Base-by-base conservation (phyloP, 139 green algal genomes). In the Haematococcus lacustris region DNA sequence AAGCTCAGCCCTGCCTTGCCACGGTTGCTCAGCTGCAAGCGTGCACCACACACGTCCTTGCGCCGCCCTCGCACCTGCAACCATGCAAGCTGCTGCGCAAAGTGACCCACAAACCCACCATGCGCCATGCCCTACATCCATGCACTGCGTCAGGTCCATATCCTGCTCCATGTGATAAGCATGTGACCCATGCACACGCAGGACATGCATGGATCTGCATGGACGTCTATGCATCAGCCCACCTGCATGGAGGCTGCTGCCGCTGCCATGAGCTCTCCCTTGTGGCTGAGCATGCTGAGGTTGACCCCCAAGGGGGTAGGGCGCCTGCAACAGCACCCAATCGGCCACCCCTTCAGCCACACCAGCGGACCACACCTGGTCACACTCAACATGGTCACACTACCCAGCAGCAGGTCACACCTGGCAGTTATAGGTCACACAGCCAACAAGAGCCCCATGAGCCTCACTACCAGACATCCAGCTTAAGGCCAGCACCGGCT, bases 61-160 rank as follows among this genome's bases (percentile, higher is more conserved):
- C 67, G 67, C 67, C 47, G 30, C 33, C 67, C 67, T 28, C 40
- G 47, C 43, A 72, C 26, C 69, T 74, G 51, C 35, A 53, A 64
- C 4, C 13, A 64, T 23, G 13, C 30, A 30, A 21, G 33, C 47
- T 28, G 47, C 47, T 21, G 13, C 13, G 47, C 47, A 57, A 13
- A 57, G 47, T 28, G 13, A 57, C 47, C n/a, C n/a, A n/a, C 13
- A 21, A 57, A 57, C 47, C 47, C 13, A 13, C 13, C 47, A 57
- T 28, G 47, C 47, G 21, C 13, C 13, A 57, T 57, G 47, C 13
- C 47, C 13, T 21, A 13, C 21, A 28, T 57, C 21, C 47, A 13
- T 28, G 47, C 13, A 21, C 47, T 28, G 13, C 13, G 21, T 57
- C 13, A 21, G 47, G 13, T 21, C 47, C 47, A 13, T 57, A 57